A percentile compares a stretch with the other conserved stretches of the same genome.
Evolutionary conservation across 2,329 filamentous ascomycete species (phyloP).

Genomic region (Trichophyton rubrum): DNA sequence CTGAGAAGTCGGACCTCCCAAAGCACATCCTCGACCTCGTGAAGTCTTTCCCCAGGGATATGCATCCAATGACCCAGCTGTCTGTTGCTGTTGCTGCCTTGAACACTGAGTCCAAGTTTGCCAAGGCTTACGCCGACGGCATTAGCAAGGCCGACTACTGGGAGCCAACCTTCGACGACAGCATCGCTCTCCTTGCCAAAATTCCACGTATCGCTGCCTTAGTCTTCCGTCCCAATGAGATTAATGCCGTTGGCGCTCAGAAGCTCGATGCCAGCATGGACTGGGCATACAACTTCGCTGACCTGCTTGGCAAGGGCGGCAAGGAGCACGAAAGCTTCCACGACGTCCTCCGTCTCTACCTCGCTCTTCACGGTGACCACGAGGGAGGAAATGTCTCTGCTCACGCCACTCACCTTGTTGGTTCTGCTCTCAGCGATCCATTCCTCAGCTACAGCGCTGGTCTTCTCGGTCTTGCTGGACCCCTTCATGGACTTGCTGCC

Average conservation of each 20-base stretch:
- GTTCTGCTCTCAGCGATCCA: constrained; percentile 83
- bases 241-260: constrained; percentile 60
- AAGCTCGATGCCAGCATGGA: constrained; percentile 73
- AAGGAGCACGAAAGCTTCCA: constrained; percentile 86
- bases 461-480: constrained; percentile 89
- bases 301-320: constrained; percentile 77
- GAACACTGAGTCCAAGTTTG: constrained; percentile 88
- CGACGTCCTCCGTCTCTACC: constrained; percentile 82
- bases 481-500: constrained; percentile 80
- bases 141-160: constrained; percentile 95
- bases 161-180: constrained; percentile 95
- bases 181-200: constrained; percentile 86
- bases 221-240: constrained; percentile 82
- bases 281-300: constrained; percentile 98
- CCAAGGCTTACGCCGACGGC: constrained; percentile 80
- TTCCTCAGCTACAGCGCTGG: constrained; percentile 95
- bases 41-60: constrained; percentile 72
- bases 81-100: constrained; percentile 90
- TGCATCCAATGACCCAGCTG: constrained; percentile 98
- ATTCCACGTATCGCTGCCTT: constrained; percentile 92
- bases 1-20: constrained; percentile 72
- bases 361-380: constrained; percentile 94
- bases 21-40: constrained; percentile 77
- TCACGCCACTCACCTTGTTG: constrained; percentile 87
- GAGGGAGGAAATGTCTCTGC: constrained; percentile 97